Conservation (phyloP, 225 moss, liverwort and hornwort species). For the Straminergon stramineum region DNA sequence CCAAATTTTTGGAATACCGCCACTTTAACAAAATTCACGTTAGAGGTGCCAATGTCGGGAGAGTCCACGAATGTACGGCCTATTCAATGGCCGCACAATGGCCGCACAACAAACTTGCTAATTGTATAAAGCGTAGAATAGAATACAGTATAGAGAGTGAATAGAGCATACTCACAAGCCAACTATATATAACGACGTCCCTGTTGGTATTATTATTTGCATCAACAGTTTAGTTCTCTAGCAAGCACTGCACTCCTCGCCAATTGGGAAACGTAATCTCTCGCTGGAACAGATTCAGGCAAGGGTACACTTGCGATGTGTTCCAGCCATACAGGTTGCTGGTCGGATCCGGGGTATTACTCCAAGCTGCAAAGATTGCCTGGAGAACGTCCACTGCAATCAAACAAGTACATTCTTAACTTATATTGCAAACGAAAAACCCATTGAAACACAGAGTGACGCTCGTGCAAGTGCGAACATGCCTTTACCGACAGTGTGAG, state of each 20-base stretch:
- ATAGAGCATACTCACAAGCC: no score
- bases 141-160: no score
- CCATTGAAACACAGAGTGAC: neutral
- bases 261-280: no score
- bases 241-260: no score
- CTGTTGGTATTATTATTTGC: no score
- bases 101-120: no score
- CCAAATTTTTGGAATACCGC: neutral
- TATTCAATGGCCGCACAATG: neutral
- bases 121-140: neutral
- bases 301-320: neutral
- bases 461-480: neutral
- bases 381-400: neutral
- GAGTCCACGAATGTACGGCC: neutral
- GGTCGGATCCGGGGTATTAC: neutral
- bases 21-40: neutral
- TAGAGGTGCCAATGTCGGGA: neutral
- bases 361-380: neutral
- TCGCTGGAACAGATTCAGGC: no score
- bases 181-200: no score
- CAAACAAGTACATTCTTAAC: neutral
- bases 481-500: neutral
- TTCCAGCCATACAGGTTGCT: neutral
- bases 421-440: neutral
- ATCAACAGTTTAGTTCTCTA: no score